Evolutionary conservation across 2,329 filamentous ascomycete genomes (phyloP), one percentile per base, ranked within the genome.

Genomic region (Juglanconis sp.): DNA sequence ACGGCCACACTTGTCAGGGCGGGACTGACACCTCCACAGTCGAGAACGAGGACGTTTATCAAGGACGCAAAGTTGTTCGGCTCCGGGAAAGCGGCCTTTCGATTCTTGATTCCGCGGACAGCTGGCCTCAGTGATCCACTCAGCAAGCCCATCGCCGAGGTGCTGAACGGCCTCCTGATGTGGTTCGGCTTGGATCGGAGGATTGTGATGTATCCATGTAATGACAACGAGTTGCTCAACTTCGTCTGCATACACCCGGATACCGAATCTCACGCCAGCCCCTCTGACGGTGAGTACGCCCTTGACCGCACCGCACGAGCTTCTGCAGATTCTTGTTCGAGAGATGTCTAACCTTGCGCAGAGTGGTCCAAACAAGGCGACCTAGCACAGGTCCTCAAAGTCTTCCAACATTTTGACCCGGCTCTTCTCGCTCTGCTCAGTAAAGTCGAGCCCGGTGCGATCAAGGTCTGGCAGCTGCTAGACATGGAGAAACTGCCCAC

Each of bases 401-500:
- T 73, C 4, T 76, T 77, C 68, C 38, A 74, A 7, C 71, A 75
- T 15, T 85, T 82, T 59, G 73, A 76, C 47, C 73, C 76, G 0
- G 67, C 68, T 2, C 65, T 83, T 0, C 66, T 70, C 9, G 70
- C 73, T 7, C 63, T 82, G 1, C 64, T 82, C 4, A 65, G 64
- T 4, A 79, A 79, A 64, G 79, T 73, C 0, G 76, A 80, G n/a
- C 70, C 75, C 0, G 67, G 73, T 0, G 74, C 73, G 0, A 66
- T 87, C 24, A 85, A 81, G 57, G 72, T 85, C 0, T 88, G 84
- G 85, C 79, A 78, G 30, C 70, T 88, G 1, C 68, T 87, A 4
- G 87, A 90, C 64, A 87, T 88, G 82, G 79, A 83, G 4, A 72
- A 77, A 1, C 70, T 90, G 15, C 77, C 80, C 0, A 76, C 72